phyloP scores from a whole-genome alignment of 1,284 basidiomycete species.

The Rhodotorula mucilaginosa region DNA sequence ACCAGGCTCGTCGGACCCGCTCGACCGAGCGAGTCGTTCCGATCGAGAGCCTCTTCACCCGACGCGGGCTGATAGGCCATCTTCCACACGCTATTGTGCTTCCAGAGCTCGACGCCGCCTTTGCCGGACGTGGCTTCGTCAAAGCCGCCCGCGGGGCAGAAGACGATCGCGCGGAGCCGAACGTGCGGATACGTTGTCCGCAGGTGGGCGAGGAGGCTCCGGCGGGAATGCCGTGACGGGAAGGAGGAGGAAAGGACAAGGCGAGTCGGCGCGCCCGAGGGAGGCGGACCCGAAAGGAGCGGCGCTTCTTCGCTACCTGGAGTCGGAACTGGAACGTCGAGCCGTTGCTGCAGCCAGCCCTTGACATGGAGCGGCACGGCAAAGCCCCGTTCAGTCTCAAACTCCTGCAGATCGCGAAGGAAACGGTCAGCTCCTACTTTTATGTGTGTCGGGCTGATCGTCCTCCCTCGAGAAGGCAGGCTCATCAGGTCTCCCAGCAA shows the following conservation, averaged over 20 bases:
- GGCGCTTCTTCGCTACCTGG: neutral
- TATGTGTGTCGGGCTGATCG: no score
- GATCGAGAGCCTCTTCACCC: neutral
- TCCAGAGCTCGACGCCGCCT: constrained; percentile 1
- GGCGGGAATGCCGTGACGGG: neutral
- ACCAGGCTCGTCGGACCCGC: neutral
- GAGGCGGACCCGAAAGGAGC: no score
- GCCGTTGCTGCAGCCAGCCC: no score
- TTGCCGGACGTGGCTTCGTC: neutral
- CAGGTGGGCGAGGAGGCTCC: neutral
- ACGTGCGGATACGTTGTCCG: neutral
- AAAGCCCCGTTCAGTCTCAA: no score
- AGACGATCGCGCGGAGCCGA: neutral
- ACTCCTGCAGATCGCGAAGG: no score
- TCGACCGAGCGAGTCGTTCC: neutral
- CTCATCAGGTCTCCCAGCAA: no score
- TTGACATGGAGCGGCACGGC: no score
- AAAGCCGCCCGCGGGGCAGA: neutral
- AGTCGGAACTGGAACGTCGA: no score
- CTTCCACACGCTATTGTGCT: constrained; percentile 7
- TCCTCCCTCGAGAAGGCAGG: no score
- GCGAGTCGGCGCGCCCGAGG: neutral
- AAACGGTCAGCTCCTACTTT: no score
- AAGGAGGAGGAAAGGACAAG: neutral
- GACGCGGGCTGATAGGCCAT: neutral